Evolutionary conservation across 805 yeast species (phyloP).

Genomic region (Ogataea nitratoaversa): DNA sequence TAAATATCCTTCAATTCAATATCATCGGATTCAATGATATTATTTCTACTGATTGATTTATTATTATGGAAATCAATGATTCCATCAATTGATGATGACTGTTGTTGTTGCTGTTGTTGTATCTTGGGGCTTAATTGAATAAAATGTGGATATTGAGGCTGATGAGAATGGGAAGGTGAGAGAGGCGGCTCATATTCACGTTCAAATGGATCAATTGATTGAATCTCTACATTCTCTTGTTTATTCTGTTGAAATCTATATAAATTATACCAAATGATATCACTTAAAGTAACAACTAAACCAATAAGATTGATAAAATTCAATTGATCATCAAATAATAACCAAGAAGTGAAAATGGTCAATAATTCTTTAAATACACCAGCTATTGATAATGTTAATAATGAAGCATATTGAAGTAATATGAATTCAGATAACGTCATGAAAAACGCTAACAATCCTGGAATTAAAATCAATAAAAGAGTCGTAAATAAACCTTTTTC

Average conservation of each 20-base stretch:
- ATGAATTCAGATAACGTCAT: constrained; percentile 89
- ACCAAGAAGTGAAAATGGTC: constrained; percentile 66
- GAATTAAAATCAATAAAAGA: constrained; percentile 57
- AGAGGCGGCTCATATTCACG: not conserved
- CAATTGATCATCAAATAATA: constrained; percentile 72
- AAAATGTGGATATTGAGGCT: no score
- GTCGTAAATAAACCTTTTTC: constrained; percentile 55
- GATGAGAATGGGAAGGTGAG: no score
- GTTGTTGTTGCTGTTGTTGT: no score
- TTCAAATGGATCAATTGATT: constrained; percentile 9
- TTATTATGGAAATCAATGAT: constrained; percentile 1
- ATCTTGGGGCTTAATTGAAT: no score
- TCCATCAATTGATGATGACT: no score
- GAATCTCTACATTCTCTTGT: constrained; percentile 6
- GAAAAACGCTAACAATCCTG: constrained; percentile 83
- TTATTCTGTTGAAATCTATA: constrained; percentile 42
- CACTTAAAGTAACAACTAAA: constrained; percentile 64
- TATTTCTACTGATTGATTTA: not conserved
- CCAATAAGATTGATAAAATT: constrained; percentile 70
- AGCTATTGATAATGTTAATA: constrained; percentile 81
- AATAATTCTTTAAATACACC: constrained; percentile 91
- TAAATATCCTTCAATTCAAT: constrained; percentile 13
- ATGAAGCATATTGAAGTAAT: constrained; percentile 74
- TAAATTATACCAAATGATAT: constrained; percentile 80
- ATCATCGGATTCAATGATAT: constrained; percentile 3